These are phyloP conservation scores for Apiospora aurea DNA, from an alignment of 2,329 filamentous ascomycete genomes.

Conservation along the genomic window DNA sequence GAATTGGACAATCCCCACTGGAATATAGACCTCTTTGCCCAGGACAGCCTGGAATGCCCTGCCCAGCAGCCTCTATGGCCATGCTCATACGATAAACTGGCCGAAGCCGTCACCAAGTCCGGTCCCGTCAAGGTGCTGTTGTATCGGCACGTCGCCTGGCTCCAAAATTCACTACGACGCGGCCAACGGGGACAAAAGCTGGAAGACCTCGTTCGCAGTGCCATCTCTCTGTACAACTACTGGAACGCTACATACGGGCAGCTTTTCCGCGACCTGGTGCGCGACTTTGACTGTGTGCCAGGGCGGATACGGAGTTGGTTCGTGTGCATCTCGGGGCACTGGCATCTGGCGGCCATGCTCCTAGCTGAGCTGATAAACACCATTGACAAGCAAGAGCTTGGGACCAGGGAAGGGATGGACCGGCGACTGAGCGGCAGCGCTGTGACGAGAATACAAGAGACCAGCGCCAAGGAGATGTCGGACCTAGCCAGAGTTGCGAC, in stretches of 20 bases:
- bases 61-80: conserved; percentile 57
- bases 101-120: conserved; percentile 56
- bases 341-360: conserved; percentile 62
- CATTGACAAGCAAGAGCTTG: neutral
- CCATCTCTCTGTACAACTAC: neutral
- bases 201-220: conserved; percentile 52
- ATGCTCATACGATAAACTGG: conserved; percentile 59
- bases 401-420: neutral
- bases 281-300: conserved; percentile 56
- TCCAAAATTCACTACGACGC: conserved; percentile 59
- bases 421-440: neutral
- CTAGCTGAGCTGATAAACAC: conserved; percentile 61
- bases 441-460: neutral
- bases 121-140: conserved; percentile 66
- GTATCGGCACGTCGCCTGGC: conserved; percentile 61
- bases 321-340: conserved; percentile 62
- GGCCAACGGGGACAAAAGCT: conserved; percentile 45
- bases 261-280: neutral
- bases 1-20: neutral
- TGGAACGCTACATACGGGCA: neutral
- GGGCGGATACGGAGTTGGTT: conserved; percentile 66
- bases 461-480: neutral
- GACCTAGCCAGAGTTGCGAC: neutral
- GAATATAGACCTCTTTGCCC: neutral
- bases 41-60: conserved; percentile 38